Conservation (phyloP, 148 eudicot genomes). For the Spergularia marina region DNA sequence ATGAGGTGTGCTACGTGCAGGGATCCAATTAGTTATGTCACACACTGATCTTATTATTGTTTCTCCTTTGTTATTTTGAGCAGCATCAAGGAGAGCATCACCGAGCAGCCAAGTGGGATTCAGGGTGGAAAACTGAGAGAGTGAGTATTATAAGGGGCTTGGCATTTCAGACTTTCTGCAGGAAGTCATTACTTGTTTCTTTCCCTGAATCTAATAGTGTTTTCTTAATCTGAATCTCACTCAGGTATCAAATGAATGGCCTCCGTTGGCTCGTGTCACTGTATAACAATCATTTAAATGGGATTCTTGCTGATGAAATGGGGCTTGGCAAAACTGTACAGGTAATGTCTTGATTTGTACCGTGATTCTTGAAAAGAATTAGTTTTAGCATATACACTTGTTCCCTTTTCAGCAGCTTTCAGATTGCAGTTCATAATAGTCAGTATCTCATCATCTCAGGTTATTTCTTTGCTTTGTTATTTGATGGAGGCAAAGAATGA, state of each 20-base stretch:
- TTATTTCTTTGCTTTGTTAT: slow-evolving; percentile 85
- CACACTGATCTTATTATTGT: slow-evolving; percentile 2
- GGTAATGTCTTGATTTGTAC: slow-evolving; percentile 38
- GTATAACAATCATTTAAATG: slow-evolving; percentile 95
- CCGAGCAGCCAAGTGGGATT: slow-evolving; percentile 82
- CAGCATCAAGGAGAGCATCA: slow-evolving; percentile 86
- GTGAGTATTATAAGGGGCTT: slow-evolving; percentile 46
- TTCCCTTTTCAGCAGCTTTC: slow-evolving; percentile 5
- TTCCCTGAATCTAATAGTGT: not conserved
- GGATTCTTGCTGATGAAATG: slow-evolving; percentile 99
- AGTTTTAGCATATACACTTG: not conserved
- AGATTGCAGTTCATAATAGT: slow-evolving; percentile 6
- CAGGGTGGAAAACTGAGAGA: slow-evolving; percentile 88
- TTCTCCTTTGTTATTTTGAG: slow-evolving; percentile 22
- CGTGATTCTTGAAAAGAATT: not conserved
- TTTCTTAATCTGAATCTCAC: not conserved
- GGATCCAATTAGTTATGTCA: not conserved
- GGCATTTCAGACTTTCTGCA: not conserved
- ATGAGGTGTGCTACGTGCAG: not conserved
- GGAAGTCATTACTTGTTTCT: not conserved
- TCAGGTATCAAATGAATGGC: slow-evolving; percentile 98
- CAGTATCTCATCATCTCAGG: slow-evolving; percentile 44
- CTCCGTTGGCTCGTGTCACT: slow-evolving; percentile 93
- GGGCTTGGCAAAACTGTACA: slow-evolving; percentile 99
- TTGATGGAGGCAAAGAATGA: slow-evolving; percentile 95